These are phyloP conservation scores for Aspergillus luchuensis DNA, from an alignment of 2,329 filamentous ascomycete genomes.

Conservation along the genomic window DNA sequence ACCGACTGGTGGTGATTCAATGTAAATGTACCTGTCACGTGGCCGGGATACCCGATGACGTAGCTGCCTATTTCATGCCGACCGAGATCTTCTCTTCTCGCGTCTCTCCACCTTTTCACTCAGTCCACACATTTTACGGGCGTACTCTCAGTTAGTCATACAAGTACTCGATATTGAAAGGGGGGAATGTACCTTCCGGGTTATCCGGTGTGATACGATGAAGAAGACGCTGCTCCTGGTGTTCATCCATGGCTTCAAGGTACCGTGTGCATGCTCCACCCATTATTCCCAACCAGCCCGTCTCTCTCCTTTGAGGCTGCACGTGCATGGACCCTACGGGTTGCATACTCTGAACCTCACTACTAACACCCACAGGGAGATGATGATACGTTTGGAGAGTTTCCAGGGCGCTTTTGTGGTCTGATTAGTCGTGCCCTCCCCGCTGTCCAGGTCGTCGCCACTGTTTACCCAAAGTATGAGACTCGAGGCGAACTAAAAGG, in stretches of 20 bases:
- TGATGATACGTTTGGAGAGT: conserved; percentile 51
- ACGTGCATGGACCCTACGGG: neutral
- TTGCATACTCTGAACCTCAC: conserved; percentile 1
- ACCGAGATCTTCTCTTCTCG: neutral
- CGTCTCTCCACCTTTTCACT: neutral
- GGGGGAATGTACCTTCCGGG: neutral
- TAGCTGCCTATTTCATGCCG: neutral
- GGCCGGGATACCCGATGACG: conserved; percentile 1
- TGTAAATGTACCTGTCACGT: neutral
- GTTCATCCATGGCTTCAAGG: conserved; percentile 54
- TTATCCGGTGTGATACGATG: conserved; percentile 32
- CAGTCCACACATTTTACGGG: neutral
- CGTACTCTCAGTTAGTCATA: neutral
- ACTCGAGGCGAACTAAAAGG: conserved; percentile 52
- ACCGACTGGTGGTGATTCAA: too few species aligned
- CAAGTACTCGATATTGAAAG: neutral
- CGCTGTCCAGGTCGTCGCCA: conserved; percentile 43
- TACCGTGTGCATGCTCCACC: conserved; percentile 23
- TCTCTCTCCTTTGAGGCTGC: neutral
- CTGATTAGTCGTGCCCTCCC: conserved; percentile 48
- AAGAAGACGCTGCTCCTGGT: conserved; percentile 50
- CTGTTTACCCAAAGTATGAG: conserved; percentile 53
- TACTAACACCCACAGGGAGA: conserved; percentile 42
- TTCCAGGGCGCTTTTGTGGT: conserved; percentile 47
- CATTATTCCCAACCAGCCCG: neutral